Evolutionary conservation across 768 basidiomycete species (phyloP).

Genomic region (Austroboletus festivus): DNA sequence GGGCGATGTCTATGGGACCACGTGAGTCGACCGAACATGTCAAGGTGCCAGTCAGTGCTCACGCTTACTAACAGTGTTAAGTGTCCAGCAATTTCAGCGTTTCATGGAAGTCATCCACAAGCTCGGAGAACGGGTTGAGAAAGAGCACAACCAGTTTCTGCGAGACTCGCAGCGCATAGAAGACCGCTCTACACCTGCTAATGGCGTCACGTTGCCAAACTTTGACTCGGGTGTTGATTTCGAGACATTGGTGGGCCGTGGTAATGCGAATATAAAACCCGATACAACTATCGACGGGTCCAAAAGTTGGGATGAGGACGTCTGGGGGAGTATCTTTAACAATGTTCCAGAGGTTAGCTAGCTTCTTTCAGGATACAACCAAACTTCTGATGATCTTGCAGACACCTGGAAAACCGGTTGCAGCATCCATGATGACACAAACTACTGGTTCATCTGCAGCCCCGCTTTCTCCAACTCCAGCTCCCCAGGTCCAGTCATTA

Average conservation of each 20-base stretch:
- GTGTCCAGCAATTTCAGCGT: constrained; percentile 81
- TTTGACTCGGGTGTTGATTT: constrained; percentile 71
- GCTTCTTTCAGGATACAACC: background rate
- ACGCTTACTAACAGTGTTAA: constrained; percentile 52
- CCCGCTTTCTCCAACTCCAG: background rate
- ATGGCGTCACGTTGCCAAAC: constrained; percentile 37
- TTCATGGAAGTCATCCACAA: constrained; percentile 86
- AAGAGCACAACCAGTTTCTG: constrained; percentile 88
- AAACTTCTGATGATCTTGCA: constrained; percentile 9
- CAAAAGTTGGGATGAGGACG: constrained; percentile 73
- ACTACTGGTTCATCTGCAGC: constrained; percentile 13
- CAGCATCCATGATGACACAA: constrained; percentile 14
- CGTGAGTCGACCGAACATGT: constrained; percentile 43
- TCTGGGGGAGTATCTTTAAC: constrained; percentile 79
- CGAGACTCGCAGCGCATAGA: constrained; percentile 91
- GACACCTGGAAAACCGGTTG: constrained; percentile 15
- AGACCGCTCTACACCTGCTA: constrained; percentile 57
- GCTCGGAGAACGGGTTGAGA: constrained; percentile 82
- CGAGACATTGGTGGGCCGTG: constrained; percentile 75
- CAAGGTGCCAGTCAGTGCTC: background rate
- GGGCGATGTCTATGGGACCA: constrained; percentile 98
- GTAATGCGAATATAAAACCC: constrained; percentile 44
- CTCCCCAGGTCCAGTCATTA: constrained; percentile 33
- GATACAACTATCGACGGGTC: constrained; percentile 38
- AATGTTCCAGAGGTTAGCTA: constrained; percentile 32